These are phyloP conservation scores for Colletotrichum godetiae DNA, from an alignment of 2,329 filamentous ascomycete genomes.

Conservation along the genomic window DNA sequence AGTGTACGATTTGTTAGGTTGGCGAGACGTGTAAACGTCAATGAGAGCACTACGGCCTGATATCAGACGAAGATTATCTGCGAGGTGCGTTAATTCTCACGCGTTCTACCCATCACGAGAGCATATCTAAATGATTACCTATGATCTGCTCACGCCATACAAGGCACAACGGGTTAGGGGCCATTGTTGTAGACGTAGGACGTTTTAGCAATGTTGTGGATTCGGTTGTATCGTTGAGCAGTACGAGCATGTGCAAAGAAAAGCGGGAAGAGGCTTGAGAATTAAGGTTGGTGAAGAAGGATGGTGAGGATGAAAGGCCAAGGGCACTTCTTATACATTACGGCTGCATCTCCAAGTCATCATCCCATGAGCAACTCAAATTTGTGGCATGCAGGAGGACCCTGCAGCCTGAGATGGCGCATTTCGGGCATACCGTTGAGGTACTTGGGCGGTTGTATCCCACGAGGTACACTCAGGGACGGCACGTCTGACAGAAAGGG, in stretches of 20 bases:
- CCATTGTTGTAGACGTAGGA: conserved; percentile 3
- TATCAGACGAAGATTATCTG: conserved; percentile 28
- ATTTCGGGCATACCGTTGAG: neutral
- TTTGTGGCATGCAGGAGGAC: neutral
- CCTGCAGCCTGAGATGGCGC: neutral
- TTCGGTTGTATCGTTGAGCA: neutral
- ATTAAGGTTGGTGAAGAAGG: neutral
- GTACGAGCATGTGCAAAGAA: conserved; percentile 18
- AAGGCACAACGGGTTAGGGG: conserved; percentile 25
- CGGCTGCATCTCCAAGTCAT: neutral
- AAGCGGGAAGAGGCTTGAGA: neutral
- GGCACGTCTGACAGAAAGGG: neutral
- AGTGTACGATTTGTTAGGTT: conserved; percentile 28
- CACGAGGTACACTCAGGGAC: neutral
- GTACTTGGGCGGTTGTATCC: neutral
- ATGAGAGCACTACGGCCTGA: conserved; percentile 27
- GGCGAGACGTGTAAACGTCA: conserved; percentile 27
- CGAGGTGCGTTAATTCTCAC: neutral
- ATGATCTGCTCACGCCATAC: conserved; percentile 32
- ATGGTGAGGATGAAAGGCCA: neutral
- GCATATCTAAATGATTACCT: neutral
- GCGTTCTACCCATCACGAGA: neutral
- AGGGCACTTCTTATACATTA: conserved; percentile 19
- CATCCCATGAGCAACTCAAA: neutral
- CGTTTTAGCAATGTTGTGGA: neutral